Evolutionary conservation across 345 rosid genomes (phyloP).

Genomic region (Gynandropsis gynandra): DNA sequence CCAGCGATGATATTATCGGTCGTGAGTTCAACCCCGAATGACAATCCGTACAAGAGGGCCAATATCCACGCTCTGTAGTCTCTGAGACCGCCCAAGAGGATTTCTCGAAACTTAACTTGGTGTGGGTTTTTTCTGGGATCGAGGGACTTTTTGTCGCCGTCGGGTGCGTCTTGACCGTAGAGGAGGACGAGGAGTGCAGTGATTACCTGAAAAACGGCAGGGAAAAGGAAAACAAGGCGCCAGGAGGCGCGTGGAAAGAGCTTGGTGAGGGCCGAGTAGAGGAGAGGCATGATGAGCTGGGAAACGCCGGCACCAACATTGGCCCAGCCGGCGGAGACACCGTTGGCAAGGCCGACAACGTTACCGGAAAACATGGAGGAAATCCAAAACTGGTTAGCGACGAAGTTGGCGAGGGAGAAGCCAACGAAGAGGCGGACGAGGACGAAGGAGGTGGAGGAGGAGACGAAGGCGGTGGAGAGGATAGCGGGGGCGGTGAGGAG

Average conservation of each 20-base stretch:
- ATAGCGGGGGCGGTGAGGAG: slow-evolving; percentile 56
- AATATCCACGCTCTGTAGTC: slow-evolving; percentile 82
- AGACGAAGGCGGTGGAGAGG: slow-evolving; percentile 41
- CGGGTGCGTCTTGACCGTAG: slow-evolving; percentile 64
- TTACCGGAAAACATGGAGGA: slow-evolving; percentile 67
- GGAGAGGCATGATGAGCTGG: slow-evolving; percentile 67
- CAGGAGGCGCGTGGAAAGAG: slow-evolving; percentile 40
- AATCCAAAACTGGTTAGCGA: slow-evolving; percentile 92
- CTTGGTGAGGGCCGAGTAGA: slow-evolving; percentile 28
- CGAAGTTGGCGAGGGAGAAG: slow-evolving; percentile 69
- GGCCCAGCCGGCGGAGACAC: slow-evolving; percentile 82
- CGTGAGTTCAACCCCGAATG: slow-evolving; percentile 74
- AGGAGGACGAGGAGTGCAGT: slow-evolving; percentile 45
- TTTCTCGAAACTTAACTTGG: slow-evolving; percentile 24
- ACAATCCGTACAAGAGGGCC: slow-evolving; percentile 47
- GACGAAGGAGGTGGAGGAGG: slow-evolving; percentile 48
- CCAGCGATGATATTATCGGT: slow-evolving; percentile 62
- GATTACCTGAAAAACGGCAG: slow-evolving; percentile 45
- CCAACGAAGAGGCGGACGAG: slow-evolving; percentile 60
- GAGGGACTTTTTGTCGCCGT: slow-evolving; percentile 25
- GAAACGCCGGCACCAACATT: slow-evolving; percentile 62
- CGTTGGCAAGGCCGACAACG: slow-evolving; percentile 72
- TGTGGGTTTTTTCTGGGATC: not conserved
- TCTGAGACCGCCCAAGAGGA: slow-evolving; percentile 43
- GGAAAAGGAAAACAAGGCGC: slow-evolving; percentile 57